Base-by-base conservation (phyloP, 495 filamentous ascomycete genomes). In the Aspergillus sclerotiicarbonarius region DNA sequence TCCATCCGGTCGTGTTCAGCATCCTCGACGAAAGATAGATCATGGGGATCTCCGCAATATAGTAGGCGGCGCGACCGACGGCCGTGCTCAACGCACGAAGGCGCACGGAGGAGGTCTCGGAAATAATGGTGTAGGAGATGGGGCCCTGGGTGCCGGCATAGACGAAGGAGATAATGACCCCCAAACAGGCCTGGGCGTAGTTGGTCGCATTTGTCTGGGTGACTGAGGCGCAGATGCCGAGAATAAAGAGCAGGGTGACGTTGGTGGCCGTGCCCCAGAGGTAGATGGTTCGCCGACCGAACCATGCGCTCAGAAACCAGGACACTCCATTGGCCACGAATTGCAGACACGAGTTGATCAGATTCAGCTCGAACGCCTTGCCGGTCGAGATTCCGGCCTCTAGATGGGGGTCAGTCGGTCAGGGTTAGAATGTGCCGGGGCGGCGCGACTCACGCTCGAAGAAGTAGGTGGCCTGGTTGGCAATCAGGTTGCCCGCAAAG, bases 381-480 rank as follows among this genome's bases (percentile, higher is more conserved):
- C 62, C 18, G 29, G 48, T 16, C 8, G 88, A 80, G 8, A 91
- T 77, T 0, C 90, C 90, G 7, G 90, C 89, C 61, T 88, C 56
- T 58, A 16, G 0, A 8, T 1, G 13, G 45, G 18, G 12, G 54
- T 57, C 13, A 57, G 54, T 51, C 19, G 10, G 4, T 15, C 12
- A 16, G 7, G 45, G 19, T 7, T 33, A 1, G 16, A 30, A 16
- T 52, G 30, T 30, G 35, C 18, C 12, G 12, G 8, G 21, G 8
- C 9, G 25, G 53, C 47, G 3, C 18, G 18, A 58, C 56, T 53
- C 49, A 58, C 56, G 86, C 58, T 85, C 76, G 49, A 90, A 75
- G 72, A 92, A 93, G 65, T 90, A 86, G 31, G 86, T 90, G 6
- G 84, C 87, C 69, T 90, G 92, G 61, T 89, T 87, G 49, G 82